Evolutionary conservation across 495 filamentous ascomycete genomes (phyloP).

Genomic region (Tuber indicum): DNA sequence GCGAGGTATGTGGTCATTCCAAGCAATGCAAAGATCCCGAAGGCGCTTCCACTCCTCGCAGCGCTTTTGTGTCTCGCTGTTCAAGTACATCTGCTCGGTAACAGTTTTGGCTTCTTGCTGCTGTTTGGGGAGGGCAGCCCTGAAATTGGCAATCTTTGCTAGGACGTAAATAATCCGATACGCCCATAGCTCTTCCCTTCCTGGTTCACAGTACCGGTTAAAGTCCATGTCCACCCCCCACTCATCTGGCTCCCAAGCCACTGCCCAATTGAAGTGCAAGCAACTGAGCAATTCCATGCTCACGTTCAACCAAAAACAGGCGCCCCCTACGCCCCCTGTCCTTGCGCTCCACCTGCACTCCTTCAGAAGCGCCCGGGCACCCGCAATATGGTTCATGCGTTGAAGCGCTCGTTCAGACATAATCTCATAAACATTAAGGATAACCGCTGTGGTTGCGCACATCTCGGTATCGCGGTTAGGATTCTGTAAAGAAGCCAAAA

Average conservation of each 20-base stretch:
- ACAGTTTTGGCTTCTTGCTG: conserved; percentile 53
- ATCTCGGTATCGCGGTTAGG: conserved; percentile 69
- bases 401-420: conserved; percentile 73
- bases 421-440: conserved; percentile 85
- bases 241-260: conserved; percentile 84
- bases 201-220: conserved; percentile 43
- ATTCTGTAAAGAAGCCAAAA: conserved; percentile 68
- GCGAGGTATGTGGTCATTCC: conserved; percentile 68
- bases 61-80: conserved; percentile 49
- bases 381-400: conserved; percentile 79
- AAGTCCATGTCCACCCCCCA: conserved; percentile 89
- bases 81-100: conserved; percentile 52
- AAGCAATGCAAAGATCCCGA: conserved; percentile 67
- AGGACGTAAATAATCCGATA: conserved; percentile 85
- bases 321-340: conserved; percentile 69
- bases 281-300: conserved; percentile 84
- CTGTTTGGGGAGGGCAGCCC: conserved; percentile 50
- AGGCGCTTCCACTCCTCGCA: conserved; percentile 72
- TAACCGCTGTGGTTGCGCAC: conserved; percentile 82
- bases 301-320: conserved; percentile 93
- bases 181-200: conserved; percentile 79
- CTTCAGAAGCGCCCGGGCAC: conserved; percentile 78
- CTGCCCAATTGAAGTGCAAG: conserved; percentile 77
- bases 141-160: conserved; percentile 80
- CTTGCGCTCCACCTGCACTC: conserved; percentile 86